These are phyloP conservation scores for Russula olivacea DNA, from an alignment of 768 basidiomycete species.

Conservation along the genomic window DNA sequence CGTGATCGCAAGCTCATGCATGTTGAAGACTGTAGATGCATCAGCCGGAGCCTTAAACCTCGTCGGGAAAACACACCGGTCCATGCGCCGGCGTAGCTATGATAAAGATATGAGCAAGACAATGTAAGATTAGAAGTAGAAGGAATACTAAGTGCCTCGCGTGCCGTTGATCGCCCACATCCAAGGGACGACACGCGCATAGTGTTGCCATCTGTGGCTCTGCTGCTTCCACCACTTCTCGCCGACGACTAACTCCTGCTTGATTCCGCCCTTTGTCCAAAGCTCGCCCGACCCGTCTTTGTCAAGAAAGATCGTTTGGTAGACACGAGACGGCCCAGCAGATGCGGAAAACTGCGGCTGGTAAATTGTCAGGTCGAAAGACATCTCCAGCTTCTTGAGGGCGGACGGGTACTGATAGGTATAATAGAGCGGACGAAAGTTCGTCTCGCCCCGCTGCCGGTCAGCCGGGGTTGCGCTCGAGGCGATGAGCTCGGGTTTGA, in stretches of 20 bases:
- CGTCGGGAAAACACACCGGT: conserved; percentile 26
- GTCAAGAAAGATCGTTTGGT: conserved; percentile 47
- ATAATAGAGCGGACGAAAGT: conserved; percentile 43
- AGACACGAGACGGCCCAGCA: conserved; percentile 38
- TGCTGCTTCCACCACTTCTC: conserved; percentile 53
- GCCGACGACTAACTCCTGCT: conserved; percentile 34
- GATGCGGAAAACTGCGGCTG: conserved; percentile 41
- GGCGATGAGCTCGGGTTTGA: conserved; percentile 33
- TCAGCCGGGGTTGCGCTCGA: conserved; percentile 21
- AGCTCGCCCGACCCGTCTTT: conserved; percentile 36
- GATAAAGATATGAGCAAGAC: not conserved
- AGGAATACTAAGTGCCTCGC: conserved; percentile 31
- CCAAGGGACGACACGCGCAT: conserved; percentile 35
- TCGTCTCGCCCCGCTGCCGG: conserved; percentile 11
- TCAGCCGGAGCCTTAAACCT: not conserved
- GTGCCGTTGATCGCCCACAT: conserved; percentile 38
- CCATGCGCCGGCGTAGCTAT: conserved; percentile 33
- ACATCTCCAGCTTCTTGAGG: conserved; percentile 47
- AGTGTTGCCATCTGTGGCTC: conserved; percentile 46
- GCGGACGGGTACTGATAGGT: conserved; percentile 41
- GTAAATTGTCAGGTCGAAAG: conserved; percentile 45
- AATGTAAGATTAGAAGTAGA: not conserved
- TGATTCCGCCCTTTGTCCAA: conserved; percentile 42
- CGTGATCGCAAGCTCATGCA: conserved; percentile 36
- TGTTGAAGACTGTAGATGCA: conserved; percentile 29